Conservation (phyloP, 768 basidiomycete genomes). For the Auricularia heimuer region DNA sequence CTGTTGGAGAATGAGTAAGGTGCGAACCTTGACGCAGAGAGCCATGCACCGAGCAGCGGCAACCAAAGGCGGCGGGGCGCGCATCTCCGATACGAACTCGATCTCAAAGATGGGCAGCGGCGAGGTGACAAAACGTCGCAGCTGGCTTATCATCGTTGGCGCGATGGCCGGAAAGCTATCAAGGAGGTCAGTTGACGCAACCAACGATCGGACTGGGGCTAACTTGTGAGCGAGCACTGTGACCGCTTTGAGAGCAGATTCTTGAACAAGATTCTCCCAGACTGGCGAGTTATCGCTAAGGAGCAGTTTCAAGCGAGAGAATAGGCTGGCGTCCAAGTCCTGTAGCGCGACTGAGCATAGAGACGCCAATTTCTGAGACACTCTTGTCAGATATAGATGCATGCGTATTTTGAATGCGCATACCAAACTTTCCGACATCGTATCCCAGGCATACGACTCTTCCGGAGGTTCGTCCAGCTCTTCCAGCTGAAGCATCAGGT, state of each 20-base stretch:
- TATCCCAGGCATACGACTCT: constrained; percentile 89
- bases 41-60: constrained; percentile 88
- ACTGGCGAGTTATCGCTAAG: constrained; percentile 76
- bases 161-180: constrained; percentile 75
- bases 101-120: constrained; percentile 84
- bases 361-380: constrained; percentile 70
- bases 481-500: constrained; percentile 68
- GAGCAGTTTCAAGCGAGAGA: constrained; percentile 58
- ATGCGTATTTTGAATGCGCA: constrained; percentile 14
- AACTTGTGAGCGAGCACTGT: constrained; percentile 79
- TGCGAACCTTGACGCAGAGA: constrained; percentile 56
- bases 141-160: constrained; percentile 57
- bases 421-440: constrained; percentile 84
- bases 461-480: constrained; percentile 76
- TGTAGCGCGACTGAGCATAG: constrained; percentile 66
- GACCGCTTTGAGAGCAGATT: constrained; percentile 80
- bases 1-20: no score
- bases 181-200: constrained; percentile 1
- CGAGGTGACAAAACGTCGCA: constrained; percentile 81
- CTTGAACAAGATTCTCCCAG: constrained; percentile 75
- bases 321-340: constrained; percentile 58
- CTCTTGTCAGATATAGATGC: background rate
- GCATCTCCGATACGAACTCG: constrained; percentile 62
- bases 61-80: constrained; percentile 65
- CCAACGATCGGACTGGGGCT: constrained; percentile 10